Conservation (phyloP, 306 rosid species). For the Erythrophleum fordii region DNA sequence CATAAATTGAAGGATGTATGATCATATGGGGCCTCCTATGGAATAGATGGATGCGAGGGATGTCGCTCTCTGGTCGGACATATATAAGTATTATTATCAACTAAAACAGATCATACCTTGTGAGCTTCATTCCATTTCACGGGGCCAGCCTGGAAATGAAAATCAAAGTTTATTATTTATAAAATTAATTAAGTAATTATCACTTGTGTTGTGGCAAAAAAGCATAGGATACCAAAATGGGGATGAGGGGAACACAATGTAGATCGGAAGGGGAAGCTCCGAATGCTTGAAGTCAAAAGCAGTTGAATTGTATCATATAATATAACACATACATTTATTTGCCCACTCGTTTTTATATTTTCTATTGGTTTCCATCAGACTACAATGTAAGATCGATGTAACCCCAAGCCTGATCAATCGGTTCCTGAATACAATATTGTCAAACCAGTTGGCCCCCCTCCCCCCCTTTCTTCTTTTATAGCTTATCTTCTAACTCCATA, state of each 20-base stretch:
- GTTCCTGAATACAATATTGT: constrained; percentile 41
- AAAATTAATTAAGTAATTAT: constrained; percentile 11
- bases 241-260: constrained; percentile 53
- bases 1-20: too few species aligned
- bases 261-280: constrained; percentile 53
- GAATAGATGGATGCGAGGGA: constrained; percentile 31
- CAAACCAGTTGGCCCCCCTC: constrained; percentile 41
- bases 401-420: constrained; percentile 19
- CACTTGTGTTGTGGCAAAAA: constrained; percentile 38
- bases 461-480: background rate
- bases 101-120: background rate
- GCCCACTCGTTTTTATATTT: constrained; percentile 23
- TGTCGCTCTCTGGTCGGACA: constrained; percentile 55
- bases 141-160: constrained; percentile 32
- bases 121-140: constrained; percentile 43
- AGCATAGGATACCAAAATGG: constrained; percentile 61
- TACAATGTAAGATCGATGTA: constrained; percentile 40
- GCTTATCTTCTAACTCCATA: constrained; percentile 9
- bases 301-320: constrained; percentile 7
- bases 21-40: background rate
- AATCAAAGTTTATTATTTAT: constrained; percentile 27
- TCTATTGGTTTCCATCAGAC: constrained; percentile 12
- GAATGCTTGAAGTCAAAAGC: constrained; percentile 63
- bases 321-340: constrained; percentile 16
- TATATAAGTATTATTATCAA: constrained; percentile 30